Base-by-base conservation (phyloP, 2,329 filamentous ascomycete species). In the Stachybotrys chlorohalonatus region DNA sequence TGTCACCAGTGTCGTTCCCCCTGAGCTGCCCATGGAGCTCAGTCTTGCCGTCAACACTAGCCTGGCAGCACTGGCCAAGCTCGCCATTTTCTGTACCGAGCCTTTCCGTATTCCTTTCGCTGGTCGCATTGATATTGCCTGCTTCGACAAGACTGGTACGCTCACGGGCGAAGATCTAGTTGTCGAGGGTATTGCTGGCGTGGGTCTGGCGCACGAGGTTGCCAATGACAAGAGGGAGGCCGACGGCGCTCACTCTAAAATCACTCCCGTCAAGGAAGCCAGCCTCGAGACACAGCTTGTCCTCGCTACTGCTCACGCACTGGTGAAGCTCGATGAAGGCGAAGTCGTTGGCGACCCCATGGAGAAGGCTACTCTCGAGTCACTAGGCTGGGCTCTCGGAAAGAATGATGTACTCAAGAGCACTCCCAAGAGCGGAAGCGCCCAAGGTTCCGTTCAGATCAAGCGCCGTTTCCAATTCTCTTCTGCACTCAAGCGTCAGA, bases 381-480 rank as follows among this genome's bases (percentile, higher is more conserved):
- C 93, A 54, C 84, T 99, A 11, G 92, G 93, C 53, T 99, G 94
- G 94, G 85, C 81, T 55, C 80, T 99, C n/a, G 92, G 92, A 51
- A 87, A 84, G 65, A 94, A 96, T 61, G 93, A 99, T 65, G 85
- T 82, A 36, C 81, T 99, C 15, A 84, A 84, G 31, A 87, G 84
- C 69, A 78, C 81, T 17, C 63, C 62, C 57, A 72, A 72, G 62
- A 66, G 67, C 50, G 66, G 66, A 42, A 64, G 59, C 52, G 66
- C 67, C 8, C 67, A 70, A 17, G 90, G 95, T 55, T 85, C 85
- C 52, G 94, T 97, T 53, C 93, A 97, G 64, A 88, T 99, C 70
- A 95, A 94, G 75, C 88, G 94, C 60, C 87, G 94, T 58, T 99
- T 99, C 81, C 94, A 97, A 66, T 99, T 99, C 72, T 99, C 94